A percentile compares a stretch with the other conserved stretches of the same genome.
phyloP scores from a whole-genome alignment of 495 filamentous ascomycete genomes.

The Penicillium canariense region DNA sequence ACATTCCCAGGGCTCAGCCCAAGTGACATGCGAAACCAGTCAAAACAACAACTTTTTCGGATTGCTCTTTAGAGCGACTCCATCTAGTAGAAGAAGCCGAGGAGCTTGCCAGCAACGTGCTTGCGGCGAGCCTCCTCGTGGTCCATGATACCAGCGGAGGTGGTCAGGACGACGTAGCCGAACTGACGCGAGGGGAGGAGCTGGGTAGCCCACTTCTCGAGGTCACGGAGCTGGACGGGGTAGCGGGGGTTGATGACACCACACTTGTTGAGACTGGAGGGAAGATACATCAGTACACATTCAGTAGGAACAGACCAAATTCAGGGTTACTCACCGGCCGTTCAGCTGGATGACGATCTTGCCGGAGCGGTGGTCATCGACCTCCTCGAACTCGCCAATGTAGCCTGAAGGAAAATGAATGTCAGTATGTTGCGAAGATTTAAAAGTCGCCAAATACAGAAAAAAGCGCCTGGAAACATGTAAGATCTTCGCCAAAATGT shows the following conservation, averaged over 20 bases:
- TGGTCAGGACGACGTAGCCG: constrained; percentile 98
- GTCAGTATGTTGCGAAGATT: constrained; percentile 83
- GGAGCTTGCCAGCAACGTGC: constrained; percentile 94
- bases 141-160: constrained; percentile 99
- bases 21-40: constrained; percentile 27
- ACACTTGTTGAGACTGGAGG: constrained; percentile 85
- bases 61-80: constrained; percentile 24
- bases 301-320: background rate
- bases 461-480: constrained; percentile 71
- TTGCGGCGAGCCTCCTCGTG: constrained; percentile 98
- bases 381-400: constrained; percentile 99
- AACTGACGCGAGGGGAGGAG: constrained; percentile 98
- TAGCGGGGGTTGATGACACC: constrained; percentile 98
- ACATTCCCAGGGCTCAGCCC: constrained; percentile 33
- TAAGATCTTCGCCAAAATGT: constrained; percentile 76
- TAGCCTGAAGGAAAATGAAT: constrained; percentile 63
- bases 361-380: constrained; percentile 98
- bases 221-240: constrained; percentile 94
- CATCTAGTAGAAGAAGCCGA: constrained; percentile 93
- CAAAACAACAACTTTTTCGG: constrained; percentile 34
- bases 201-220: constrained; percentile 99
- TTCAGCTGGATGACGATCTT: constrained; percentile 98
- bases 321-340: constrained; percentile 53
- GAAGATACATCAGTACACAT: background rate
- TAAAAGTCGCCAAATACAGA: constrained; percentile 84